phyloP scores from a whole-genome alignment of 2,329 filamentous ascomycete genomes.

The Westerdykella sp. region DNA sequence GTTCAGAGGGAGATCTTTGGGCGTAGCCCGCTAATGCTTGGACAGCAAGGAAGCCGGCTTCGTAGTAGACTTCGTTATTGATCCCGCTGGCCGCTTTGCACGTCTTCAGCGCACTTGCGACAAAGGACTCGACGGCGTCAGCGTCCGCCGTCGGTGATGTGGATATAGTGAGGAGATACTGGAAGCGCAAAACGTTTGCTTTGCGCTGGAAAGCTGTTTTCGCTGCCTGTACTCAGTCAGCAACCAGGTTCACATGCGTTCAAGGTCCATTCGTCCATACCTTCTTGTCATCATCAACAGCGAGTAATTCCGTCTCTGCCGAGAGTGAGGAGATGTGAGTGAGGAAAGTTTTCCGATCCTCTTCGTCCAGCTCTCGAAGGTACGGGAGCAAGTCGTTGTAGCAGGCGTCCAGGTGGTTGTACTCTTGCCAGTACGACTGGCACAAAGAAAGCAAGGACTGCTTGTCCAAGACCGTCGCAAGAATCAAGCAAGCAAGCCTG shows the following conservation, averaged over 20 bases:
- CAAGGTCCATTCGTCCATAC: too few relatives aligned
- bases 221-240: too few relatives aligned
- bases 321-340: not conserved
- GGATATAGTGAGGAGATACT: constrained; percentile 22
- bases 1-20: not conserved
- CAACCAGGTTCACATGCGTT: too few relatives aligned
- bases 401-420: constrained; percentile 17
- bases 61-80: constrained; percentile 6
- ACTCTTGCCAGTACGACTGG: constrained; percentile 18
- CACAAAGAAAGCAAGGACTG: constrained; percentile 11
- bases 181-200: constrained; percentile 19
- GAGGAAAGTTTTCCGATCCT: constrained; percentile 14
- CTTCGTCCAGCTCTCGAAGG: constrained; percentile 11
- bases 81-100: constrained; percentile 8
- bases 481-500: not conserved
- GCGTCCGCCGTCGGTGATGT: constrained; percentile 1
- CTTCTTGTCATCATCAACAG: not conserved
- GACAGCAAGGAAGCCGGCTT: constrained; percentile 16
- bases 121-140: constrained; percentile 10
- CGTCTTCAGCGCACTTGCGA: constrained; percentile 14
- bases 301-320: not conserved
- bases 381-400: constrained; percentile 25
- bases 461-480: not conserved
- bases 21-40: not conserved
- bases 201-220: too few relatives aligned